These are phyloP conservation scores for Friedmanniomyces endolithicus DNA, from an alignment of 495 filamentous ascomycete genomes.

Conservation along the genomic window DNA sequence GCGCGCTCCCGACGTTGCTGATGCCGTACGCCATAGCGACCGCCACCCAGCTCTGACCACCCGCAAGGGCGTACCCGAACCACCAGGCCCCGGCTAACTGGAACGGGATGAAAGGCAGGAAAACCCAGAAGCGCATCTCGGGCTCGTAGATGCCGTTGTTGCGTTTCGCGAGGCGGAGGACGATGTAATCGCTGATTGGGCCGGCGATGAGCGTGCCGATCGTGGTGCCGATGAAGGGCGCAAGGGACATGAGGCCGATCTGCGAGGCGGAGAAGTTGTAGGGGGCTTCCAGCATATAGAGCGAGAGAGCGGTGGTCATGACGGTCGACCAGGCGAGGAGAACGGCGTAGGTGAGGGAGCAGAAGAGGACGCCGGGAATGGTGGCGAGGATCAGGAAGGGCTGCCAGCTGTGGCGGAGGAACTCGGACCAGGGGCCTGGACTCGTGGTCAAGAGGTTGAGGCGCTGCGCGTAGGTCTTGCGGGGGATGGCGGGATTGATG, in stretches of 20 bases:
- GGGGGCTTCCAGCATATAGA: conserved; percentile 9
- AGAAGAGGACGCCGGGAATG: conserved; percentile 11
- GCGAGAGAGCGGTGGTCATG: conserved; percentile 9
- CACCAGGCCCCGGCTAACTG: conserved; percentile 9
- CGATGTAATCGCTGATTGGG: conserved; percentile 3
- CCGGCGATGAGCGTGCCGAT: conserved; percentile 8
- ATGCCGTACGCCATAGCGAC: conserved; percentile 11
- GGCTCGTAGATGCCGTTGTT: conserved; percentile 17
- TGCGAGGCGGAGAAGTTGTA: conserved; percentile 16
- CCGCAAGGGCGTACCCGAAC: conserved; percentile 12
- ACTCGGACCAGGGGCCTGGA: conserved; percentile 8
- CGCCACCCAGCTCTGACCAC: conserved; percentile 6
- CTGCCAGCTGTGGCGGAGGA: conserved; percentile 12
- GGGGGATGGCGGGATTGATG: conserved; percentile 2
- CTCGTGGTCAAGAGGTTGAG: conserved; percentile 2
- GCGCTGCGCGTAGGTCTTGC: conserved; percentile 14
- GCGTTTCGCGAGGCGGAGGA: conserved; percentile 9
- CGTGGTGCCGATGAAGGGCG: conserved; percentile 11
- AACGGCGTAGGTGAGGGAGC: conserved; percentile 10
- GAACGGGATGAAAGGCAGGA: conserved; percentile 15
- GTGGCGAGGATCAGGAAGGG: conserved; percentile 11
- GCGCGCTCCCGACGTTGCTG: conserved; percentile 9
- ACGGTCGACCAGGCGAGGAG: conserved; percentile 11
- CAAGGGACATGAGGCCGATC: conserved; percentile 16
- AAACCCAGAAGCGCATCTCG: conserved; percentile 16